A percentile compares a stretch with the other conserved stretches of the same genome.
phyloP scores from a whole-genome alignment of 805 yeast genomes.

The Kurtzmaniella fragi region DNA sequence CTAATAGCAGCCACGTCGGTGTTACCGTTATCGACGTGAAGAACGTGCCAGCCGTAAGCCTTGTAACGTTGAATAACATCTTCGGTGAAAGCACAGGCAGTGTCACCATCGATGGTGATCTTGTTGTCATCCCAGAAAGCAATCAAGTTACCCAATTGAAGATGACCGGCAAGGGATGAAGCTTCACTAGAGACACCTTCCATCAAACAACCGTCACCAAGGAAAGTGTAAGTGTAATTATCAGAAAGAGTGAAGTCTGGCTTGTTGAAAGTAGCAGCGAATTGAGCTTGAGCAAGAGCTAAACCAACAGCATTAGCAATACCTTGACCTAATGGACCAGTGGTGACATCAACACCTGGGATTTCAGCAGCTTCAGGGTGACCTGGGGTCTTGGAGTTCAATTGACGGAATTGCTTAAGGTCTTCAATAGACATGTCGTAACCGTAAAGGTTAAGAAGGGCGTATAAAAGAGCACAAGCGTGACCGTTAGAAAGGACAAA shows the following conservation, averaged over 20 bases:
- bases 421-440: conserved; percentile 78
- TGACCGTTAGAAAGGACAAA: conserved; percentile 95
- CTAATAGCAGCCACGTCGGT: conserved; percentile 66
- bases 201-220: conserved; percentile 98
- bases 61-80: conserved; percentile 79
- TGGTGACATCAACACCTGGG: conserved; percentile 94
- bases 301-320: conserved; percentile 92
- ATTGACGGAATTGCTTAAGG: conserved; percentile 84
- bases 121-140: conserved; percentile 96
- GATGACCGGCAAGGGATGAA: conserved; percentile 91
- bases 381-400: conserved; percentile 91
- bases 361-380: conserved; percentile 86
- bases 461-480: conserved; percentile 86
- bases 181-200: conserved; percentile 98
- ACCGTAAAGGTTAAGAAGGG: conserved; percentile 81
- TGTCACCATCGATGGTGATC: conserved; percentile 94
- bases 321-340: conserved; percentile 99
- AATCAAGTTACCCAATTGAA: conserved; percentile 87
- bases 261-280: conserved; percentile 91
- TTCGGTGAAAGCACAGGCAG: conserved; percentile 87
- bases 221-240: conserved; percentile 69
- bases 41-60: conserved; percentile 91
- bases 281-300: conserved; percentile 89
- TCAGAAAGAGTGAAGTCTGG: conserved; percentile 71
- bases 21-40: conserved; percentile 77